Evolutionary conservation across 106 monocot genomes (phyloP).

Genomic region (Dioscorea zingiberensis): DNA sequence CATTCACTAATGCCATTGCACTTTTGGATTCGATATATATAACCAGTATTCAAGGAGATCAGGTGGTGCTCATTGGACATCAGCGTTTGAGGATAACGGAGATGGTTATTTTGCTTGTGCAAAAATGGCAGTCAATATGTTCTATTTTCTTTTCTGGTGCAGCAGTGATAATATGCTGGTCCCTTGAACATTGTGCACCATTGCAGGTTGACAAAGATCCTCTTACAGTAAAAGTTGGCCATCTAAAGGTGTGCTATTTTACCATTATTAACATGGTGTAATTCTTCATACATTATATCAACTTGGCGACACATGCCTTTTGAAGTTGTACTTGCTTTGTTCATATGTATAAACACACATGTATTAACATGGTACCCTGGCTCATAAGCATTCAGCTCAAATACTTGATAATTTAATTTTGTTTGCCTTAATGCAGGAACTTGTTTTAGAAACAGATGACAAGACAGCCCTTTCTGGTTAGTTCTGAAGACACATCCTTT

Average conservation of each 20-base stretch:
- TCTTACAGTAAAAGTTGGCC: slow-evolving; percentile 96
- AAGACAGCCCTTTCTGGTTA: slow-evolving; percentile 94
- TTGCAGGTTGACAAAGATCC: slow-evolving; percentile 90
- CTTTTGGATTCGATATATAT: slow-evolving; percentile 34
- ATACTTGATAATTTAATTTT: not conserved
- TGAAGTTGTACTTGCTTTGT: no score
- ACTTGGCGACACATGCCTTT: no score
- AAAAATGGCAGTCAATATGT: not conserved
- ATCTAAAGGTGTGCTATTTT: slow-evolving; percentile 62
- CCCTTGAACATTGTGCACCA: not conserved
- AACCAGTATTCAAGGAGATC: slow-evolving; percentile 80
- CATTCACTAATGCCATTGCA: slow-evolving; percentile 6
- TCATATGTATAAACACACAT: no score
- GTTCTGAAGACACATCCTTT: slow-evolving; percentile 8
- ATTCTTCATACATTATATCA: not conserved
- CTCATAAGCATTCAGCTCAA: no score
- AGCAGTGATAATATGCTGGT: not conserved
- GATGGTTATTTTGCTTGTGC: slow-evolving; percentile 51
- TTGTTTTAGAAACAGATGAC: slow-evolving; percentile 94
- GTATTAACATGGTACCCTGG: not conserved
- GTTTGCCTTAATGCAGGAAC: slow-evolving; percentile 45
- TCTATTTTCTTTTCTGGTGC: slow-evolving; percentile 5
- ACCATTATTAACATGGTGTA: not conserved
- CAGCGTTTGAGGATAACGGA: slow-evolving; percentile 76
- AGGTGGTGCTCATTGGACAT: slow-evolving; percentile 84